Percentiles rank a stretch among this genome's conserved stretches.
Evolutionary conservation across 2,329 filamentous ascomycete species (phyloP).

Genomic region (Talaromyces sp.): DNA sequence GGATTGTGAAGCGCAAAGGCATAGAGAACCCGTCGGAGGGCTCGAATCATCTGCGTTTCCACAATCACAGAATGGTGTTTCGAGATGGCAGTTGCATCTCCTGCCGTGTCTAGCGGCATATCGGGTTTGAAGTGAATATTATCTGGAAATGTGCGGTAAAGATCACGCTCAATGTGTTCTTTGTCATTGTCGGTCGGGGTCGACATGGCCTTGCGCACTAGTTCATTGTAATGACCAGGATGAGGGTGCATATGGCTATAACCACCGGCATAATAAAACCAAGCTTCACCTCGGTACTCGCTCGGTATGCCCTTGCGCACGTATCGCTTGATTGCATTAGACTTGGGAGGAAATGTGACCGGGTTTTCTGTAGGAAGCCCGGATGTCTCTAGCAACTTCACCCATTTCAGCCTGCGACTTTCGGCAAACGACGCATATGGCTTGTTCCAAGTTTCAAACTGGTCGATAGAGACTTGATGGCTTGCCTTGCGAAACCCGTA

Average conservation of each 20-base stretch:
- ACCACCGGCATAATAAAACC: conserved; percentile 94
- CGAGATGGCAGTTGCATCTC: conserved; percentile 29
- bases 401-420: conserved; percentile 77
- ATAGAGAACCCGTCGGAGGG: conserved; percentile 77
- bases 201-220: conserved; percentile 63
- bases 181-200: conserved; percentile 65
- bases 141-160: conserved; percentile 92
- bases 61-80: conserved; percentile 33
- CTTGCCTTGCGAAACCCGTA: conserved; percentile 91
- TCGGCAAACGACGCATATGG: conserved; percentile 70
- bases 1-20: conserved; percentile 91
- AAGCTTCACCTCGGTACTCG: conserved; percentile 89
- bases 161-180: conserved; percentile 88
- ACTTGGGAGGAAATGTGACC: conserved; percentile 71
- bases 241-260: conserved; percentile 72
- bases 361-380: conserved; percentile 68
- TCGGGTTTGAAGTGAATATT: conserved; percentile 83
- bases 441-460: conserved; percentile 78
- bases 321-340: conserved; percentile 80
- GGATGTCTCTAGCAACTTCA: conserved; percentile 68
- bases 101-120: conserved; percentile 16
- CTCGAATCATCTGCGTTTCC: conserved; percentile 74
- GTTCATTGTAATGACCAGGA: conserved; percentile 67
- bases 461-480: conserved; percentile 67
- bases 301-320: conserved; percentile 90